Base-by-base conservation (phyloP, 2,329 filamentous ascomycete genomes). In the Pseudocercospora eumusae region DNA sequence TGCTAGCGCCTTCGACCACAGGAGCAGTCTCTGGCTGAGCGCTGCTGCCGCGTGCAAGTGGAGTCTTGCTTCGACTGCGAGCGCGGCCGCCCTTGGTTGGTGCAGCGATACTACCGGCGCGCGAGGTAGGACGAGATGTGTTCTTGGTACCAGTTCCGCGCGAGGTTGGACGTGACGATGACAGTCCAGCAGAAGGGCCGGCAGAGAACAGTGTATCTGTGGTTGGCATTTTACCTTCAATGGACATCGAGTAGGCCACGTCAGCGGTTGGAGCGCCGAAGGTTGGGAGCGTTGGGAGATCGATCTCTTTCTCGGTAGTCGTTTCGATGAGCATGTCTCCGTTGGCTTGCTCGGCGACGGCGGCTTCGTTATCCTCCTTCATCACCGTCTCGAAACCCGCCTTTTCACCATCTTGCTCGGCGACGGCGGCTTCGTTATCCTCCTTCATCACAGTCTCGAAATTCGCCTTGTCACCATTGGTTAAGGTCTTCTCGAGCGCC, bases 361-460 rank as follows among this genome's bases (percentile, higher is more conserved):
- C 33, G 31, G 33, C 36, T 33, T 62, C 58, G 20, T 28, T 76
- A 31, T 75, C 75, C 33, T 76, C 77, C 4, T 78, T 73, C n/a
- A 70, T 61, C 5, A 69, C 33, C 15, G 66, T 65, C 36, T 70
- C 68, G 42, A 62, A 64, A 10, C 65, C 56, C 40, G 59, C 21
- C 23, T 56, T 42, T 44, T 64, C 53, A 33, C 42, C 40, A 40
- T 40, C 5, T 78, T 73, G n/a, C n/a, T n/a, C 50, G 40, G 58
- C 42, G 5, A 45, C 54, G 45, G 49, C 31, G 31, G 44, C 33
- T 33, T 62, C 58, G 20, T 33, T 76, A 31, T 75, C 75, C 33
- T 76, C 77, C 4, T 78, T 73, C n/a, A 70, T 61, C 5, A 69
- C 33, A 18, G 66, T 65, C 36, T 70, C 68, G 42, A 62, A 64